A percentile compares a stretch with the other conserved stretches of the same genome.
These are phyloP conservation scores for Apiospora koreana DNA, from an alignment of 2,329 filamentous ascomycete genomes.

Conservation along the genomic window DNA sequence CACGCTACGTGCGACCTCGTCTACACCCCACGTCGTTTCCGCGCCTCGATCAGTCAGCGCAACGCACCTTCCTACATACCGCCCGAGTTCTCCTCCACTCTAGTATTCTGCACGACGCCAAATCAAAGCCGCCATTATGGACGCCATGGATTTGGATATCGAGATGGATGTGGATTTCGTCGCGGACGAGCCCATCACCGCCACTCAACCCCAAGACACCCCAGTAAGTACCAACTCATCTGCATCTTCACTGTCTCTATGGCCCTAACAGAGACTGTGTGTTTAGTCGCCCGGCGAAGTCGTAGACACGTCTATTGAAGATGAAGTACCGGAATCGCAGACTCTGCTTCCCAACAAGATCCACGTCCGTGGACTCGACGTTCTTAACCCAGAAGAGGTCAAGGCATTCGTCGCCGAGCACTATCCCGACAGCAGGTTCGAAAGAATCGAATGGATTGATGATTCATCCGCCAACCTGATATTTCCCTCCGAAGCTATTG, in stretches of 20 bases:
- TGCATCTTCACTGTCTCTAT: neutral
- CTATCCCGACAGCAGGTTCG: conserved; percentile 55
- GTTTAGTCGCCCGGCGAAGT: conserved; percentile 39
- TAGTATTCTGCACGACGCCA: neutral
- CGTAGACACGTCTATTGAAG: conserved; percentile 31
- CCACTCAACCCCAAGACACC: conserved; percentile 31
- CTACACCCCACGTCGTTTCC: neutral
- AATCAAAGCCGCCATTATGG: conserved; percentile 24
- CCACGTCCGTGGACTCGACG: conserved; percentile 82
- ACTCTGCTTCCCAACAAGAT: conserved; percentile 61
- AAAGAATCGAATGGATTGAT: conserved; percentile 89
- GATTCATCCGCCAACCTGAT: conserved; percentile 87
- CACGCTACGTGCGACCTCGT: neutral
- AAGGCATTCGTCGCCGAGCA: conserved; percentile 72
- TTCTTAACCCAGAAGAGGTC: conserved; percentile 78
- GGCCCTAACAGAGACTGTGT: conserved; percentile 2
- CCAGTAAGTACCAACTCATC: conserved; percentile 25
- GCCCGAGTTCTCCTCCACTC: neutral
- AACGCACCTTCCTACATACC: conserved; percentile 1
- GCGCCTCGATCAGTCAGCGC: neutral
- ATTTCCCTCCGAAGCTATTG: conserved; percentile 60
- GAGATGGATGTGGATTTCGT: conserved; percentile 69
- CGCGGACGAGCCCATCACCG: conserved; percentile 39
- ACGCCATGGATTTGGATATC: conserved; percentile 67
- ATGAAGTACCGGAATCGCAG: conserved; percentile 26